Conservation (phyloP, 345 rosid species). For the Cardamine resedifolia region DNA sequence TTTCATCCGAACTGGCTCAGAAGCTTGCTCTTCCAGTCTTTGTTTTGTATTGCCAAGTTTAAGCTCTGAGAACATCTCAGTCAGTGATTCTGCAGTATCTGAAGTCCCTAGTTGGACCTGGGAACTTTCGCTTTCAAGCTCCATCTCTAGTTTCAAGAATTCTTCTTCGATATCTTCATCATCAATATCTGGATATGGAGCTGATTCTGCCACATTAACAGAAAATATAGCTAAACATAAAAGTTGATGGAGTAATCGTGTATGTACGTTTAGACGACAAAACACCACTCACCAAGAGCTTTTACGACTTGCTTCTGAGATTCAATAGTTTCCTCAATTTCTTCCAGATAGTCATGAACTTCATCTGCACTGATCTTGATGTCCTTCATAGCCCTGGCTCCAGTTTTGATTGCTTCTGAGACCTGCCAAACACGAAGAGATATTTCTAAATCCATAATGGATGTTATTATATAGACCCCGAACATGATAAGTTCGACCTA, state of each 20-base stretch:
- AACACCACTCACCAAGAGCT: slow-evolving; percentile 52
- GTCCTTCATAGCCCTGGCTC: slow-evolving; percentile 71
- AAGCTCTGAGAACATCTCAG: slow-evolving; percentile 56
- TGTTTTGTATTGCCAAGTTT: slow-evolving; percentile 46
- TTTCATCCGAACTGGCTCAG: slow-evolving; percentile 30
- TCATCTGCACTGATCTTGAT: slow-evolving; percentile 71
- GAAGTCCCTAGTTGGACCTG: slow-evolving; percentile 23
- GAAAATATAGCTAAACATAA: slow-evolving; percentile 10
- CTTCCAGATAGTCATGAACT: slow-evolving; percentile 69
- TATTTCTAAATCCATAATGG: background rate
- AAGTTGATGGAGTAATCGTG: background rate
- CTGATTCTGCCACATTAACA: slow-evolving; percentile 47
- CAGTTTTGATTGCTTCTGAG: slow-evolving; percentile 76
- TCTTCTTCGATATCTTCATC: slow-evolving; percentile 80
- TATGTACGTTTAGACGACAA: slow-evolving; percentile 1
- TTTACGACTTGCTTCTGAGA: slow-evolving; percentile 71
- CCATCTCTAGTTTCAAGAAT: slow-evolving; percentile 63
- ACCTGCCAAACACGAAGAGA: slow-evolving; percentile 51
- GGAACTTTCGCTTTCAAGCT: slow-evolving; percentile 48
- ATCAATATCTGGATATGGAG: slow-evolving; percentile 49
- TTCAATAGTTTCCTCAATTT: slow-evolving; percentile 67
- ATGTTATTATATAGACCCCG: background rate
- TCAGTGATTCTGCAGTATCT: slow-evolving; percentile 46
- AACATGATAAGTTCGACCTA: background rate
- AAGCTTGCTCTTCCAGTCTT: slow-evolving; percentile 24